Conservation (phyloP, 2,329 filamentous ascomycete genomes). For the Penicillium vulpinum region DNA sequence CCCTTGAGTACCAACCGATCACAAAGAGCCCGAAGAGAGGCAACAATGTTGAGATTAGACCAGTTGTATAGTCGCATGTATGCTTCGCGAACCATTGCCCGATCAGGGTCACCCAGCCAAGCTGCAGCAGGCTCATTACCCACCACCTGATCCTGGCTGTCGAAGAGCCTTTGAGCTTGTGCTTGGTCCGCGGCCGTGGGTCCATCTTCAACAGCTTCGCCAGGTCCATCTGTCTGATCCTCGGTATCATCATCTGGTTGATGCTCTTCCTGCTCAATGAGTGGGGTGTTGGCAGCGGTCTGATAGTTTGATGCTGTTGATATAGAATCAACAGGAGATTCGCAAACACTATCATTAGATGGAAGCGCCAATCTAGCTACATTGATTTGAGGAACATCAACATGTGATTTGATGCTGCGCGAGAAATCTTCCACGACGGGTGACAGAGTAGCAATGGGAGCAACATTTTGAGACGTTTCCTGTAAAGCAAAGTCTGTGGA, state of each 20-base stretch:
- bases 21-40: constrained; percentile 77
- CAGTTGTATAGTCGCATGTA: constrained; percentile 96
- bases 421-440: constrained; percentile 33
- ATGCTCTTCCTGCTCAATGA: constrained; percentile 34
- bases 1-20: constrained; percentile 78
- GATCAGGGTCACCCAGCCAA: constrained; percentile 71
- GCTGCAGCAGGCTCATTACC: constrained; percentile 77
- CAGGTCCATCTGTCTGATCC: constrained; percentile 16
- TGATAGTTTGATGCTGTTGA: constrained; percentile 47
- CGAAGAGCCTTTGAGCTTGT: constrained; percentile 79
- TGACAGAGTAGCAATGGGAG: constrained; percentile 22
- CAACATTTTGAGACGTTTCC: constrained; percentile 17
- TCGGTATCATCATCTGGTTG: constrained; percentile 20
- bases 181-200: constrained; percentile 67
- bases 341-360: constrained; percentile 23
- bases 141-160: constrained; percentile 76
- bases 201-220: constrained; percentile 21
- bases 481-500: constrained; percentile 20
- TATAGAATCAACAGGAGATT: constrained; percentile 35
- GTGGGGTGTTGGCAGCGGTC: constrained; percentile 47
- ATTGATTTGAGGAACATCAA: constrained; percentile 26
- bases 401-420: constrained; percentile 18
- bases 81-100: constrained; percentile 61
- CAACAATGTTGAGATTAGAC: constrained; percentile 74
- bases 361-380: constrained; percentile 28